Base-by-base conservation (phyloP, 306 rosid species). In the Malus asiatica region DNA sequence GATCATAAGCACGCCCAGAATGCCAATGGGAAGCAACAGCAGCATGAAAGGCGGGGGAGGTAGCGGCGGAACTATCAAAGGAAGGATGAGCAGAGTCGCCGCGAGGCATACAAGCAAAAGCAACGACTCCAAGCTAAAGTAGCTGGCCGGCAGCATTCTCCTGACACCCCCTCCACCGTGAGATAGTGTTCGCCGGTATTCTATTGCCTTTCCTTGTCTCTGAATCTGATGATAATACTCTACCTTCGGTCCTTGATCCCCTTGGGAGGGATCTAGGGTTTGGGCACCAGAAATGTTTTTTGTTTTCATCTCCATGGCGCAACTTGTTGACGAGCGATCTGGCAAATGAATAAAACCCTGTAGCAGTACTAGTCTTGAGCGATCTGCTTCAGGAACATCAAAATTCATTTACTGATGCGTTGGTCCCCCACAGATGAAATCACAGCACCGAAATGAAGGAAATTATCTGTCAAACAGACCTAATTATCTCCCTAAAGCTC, bases 31-130 rank as follows among this genome's bases (percentile, higher is more conserved):
- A 71, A 88, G 84, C 45, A 88, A 74, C 9, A 88, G 80, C 64
- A 88, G 64, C 87, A 88, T 73, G 68, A 85, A 77, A 0, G 89
- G 89, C 11, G 91, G 91, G 3, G 91, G 88, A 16, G 89, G 91
- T 48, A 88, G 65, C 5, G 91, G 91, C 5, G 91, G 91, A 42
- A 88, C 87, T 32, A 88, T 70, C 83, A 88, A 78, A 12, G 91
- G 91, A 20, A 88, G 91, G 35, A 88, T 79, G 61, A 88, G 76
- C 65, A 88, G 72, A 13, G 91, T 83, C 2, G 80, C 86, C 0
- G 91, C 76, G 10, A 88, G 81, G 55, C 89, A 88, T 3, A 85
- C 3, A 1, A 88, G 84, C 46, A 85, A 75, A 23, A 80, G 87
- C 78, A 88, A 53, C 3, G 89, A 83, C 81, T 86, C 87, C 35